These are phyloP conservation scores for Epichloe hybrida DNA, from an alignment of 2,329 filamentous ascomycete species.

Conservation along the genomic window DNA sequence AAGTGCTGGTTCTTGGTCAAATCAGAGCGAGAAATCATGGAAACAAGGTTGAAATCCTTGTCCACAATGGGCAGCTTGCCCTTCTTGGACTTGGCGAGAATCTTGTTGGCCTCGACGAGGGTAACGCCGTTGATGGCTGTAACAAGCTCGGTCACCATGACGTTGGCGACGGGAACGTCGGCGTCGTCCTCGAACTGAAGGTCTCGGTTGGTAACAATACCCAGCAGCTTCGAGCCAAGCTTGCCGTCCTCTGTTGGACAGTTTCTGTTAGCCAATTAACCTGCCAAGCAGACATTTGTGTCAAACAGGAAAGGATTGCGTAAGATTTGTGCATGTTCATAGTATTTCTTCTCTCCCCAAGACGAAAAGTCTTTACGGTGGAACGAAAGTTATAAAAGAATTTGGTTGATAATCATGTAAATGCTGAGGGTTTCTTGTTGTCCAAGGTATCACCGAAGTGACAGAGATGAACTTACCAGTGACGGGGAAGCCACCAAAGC, in stretches of 20 bases:
- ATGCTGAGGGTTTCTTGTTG: conserved; percentile 10
- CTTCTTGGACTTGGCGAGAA: conserved; percentile 93
- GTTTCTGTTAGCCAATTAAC: conserved; percentile 4
- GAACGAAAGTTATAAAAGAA: conserved; percentile 99
- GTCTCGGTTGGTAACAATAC: conserved; percentile 95
- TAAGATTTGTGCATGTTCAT: conserved; percentile 16
- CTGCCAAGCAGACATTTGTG: neutral
- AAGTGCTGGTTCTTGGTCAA: conserved; percentile 98
- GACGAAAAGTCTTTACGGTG: conserved; percentile 82
- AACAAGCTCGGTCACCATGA: conserved; percentile 92
- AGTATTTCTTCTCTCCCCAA: conserved; percentile 51
- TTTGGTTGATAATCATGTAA: conserved; percentile 63
- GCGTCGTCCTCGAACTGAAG: conserved; percentile 85
- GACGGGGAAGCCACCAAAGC: conserved; percentile 95
- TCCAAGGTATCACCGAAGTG: conserved; percentile 1
- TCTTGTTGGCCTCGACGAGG: conserved; percentile 78
- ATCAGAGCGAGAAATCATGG: conserved; percentile 86
- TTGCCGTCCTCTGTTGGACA: conserved; percentile 65
- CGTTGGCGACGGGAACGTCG: conserved; percentile 60
- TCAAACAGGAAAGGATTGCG: neutral
- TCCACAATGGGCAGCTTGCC: conserved; percentile 94
- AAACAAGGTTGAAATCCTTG: conserved; percentile 69
- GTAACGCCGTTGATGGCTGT: conserved; percentile 76
- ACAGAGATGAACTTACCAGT: conserved; percentile 60
- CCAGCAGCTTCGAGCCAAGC: conserved; percentile 87